Conservation (phyloP, 257 asterid genomes). For the Solanum chiquidenum region DNA sequence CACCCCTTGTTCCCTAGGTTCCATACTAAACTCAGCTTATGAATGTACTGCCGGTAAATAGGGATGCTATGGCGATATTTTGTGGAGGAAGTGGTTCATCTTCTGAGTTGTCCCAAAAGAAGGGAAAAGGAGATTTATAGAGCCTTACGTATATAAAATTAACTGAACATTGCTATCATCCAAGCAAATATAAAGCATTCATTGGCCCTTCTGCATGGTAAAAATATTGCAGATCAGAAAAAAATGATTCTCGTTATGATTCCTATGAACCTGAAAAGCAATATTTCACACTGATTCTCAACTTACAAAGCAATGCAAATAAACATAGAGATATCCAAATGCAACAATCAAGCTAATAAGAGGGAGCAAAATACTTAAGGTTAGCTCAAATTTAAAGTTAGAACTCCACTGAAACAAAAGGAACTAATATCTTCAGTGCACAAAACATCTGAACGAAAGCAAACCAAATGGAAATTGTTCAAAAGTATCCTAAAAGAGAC, state of each 20-base stretch:
- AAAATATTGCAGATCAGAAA: not conserved
- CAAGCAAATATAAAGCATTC: not conserved
- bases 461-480: not conserved
- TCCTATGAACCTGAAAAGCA: not conserved
- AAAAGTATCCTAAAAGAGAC: not conserved
- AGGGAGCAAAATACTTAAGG: not conserved
- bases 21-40: not conserved
- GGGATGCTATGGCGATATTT: not conserved
- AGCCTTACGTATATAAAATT: not conserved
- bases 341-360: not conserved
- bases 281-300: not conserved
- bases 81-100: not conserved
- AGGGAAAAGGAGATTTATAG: not conserved
- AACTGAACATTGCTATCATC: not conserved
- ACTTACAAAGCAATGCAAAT: not conserved
- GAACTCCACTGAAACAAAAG: not conserved
- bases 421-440: not conserved
- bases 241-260: not conserved
- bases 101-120: not conserved
- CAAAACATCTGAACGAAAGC: not conserved
- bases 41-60: not conserved
- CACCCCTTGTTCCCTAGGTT: not conserved
- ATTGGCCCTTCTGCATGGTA: not conserved
- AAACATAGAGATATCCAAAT: not conserved
- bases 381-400: not conserved